Evolutionary conservation across 1,284 basidiomycete genomes (phyloP), one percentile per base, ranked within the genome.

Genomic region (Ganoderma multipileum): DNA sequence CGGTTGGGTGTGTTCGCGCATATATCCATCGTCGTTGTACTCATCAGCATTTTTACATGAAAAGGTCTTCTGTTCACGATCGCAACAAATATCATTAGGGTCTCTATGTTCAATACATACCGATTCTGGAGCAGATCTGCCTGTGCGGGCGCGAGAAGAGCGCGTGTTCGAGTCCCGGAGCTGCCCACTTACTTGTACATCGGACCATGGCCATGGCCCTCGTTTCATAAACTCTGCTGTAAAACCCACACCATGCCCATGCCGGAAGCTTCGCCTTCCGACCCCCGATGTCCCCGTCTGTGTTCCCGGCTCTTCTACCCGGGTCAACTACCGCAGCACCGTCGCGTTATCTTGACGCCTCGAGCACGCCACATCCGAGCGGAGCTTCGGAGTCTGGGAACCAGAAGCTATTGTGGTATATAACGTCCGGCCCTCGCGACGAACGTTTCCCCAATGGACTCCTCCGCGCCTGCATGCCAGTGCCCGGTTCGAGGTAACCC

Each of bases 401-500:
- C 30, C 52, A 28, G 52, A 3, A 16, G 16, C 11, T 7, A 28
- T 7, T 30, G 28, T 3, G 18, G 14, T 55, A 55, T 55, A 55
- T 55, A 55, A 55, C 23, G 3, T 20, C 28, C 18, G 30, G 14
- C 14, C 28, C 26, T 3, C 7, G 30, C 16, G 52, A 18, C 16
- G 18, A 55, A 33, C 33, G 8, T 33, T 12, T 52, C 52, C 18
- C 52, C 52, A 55, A 55, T 55, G 52, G 52, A 55, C 52, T 55
- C 52, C 18, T 30, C 52, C 52, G 18, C 28, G 16, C 52, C 16
- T 33, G 11, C 26, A 28, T 28, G 12, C 14, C 28, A 33, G 52
- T 55, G 52, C 47, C 47, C 23, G 47, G 47, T 52, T 52, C 11
- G 16, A 55, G 52, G 52, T 33, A 55, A 55, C 52, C 52, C 52